A percentile compares a stretch with the other conserved stretches of the same genome.
Conservation (phyloP, 192 early-diverging fungal species). For the Podila epicladia region DNA sequence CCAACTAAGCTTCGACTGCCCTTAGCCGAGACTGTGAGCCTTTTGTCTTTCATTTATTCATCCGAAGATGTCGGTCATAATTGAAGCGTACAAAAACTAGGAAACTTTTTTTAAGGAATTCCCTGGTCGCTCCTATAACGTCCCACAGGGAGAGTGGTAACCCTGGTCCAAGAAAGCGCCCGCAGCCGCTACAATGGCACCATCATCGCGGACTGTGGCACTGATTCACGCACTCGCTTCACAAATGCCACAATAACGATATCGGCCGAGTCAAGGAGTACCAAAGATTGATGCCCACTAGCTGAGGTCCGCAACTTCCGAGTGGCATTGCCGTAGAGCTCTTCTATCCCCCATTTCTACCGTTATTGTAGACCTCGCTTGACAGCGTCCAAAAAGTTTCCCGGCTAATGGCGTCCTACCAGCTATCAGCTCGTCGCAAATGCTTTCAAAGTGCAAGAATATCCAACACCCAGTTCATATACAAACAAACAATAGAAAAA, state of each 20-base stretch:
- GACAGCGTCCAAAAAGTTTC: no score
- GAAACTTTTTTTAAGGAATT: no score
- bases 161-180: constrained; percentile 45
- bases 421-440: no score
- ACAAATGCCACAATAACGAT: constrained; percentile 38
- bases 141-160: constrained; percentile 25
- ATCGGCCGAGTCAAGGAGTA: constrained; percentile 22
- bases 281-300: constrained; percentile 37
- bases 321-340: neutral
- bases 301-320: constrained; percentile 26
- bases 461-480: no score
- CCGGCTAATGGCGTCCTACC: no score
- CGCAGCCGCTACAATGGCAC: constrained; percentile 40
- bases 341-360: constrained; percentile 20
- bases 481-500: no score
- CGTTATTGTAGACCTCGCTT: neutral
- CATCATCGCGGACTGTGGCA: constrained; percentile 38
- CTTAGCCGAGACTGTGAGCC: no score
- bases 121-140: constrained; percentile 1
- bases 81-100: no score
- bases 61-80: no score
- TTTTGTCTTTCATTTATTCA: no score
- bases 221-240: constrained; percentile 28
- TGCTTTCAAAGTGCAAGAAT: no score
- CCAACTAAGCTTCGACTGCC: no score